Evolutionary conservation across 108 stramenopile genomes (phyloP), one percentile per base, ranked within the genome.

Genomic region (Skeletonema marinoi): DNA sequence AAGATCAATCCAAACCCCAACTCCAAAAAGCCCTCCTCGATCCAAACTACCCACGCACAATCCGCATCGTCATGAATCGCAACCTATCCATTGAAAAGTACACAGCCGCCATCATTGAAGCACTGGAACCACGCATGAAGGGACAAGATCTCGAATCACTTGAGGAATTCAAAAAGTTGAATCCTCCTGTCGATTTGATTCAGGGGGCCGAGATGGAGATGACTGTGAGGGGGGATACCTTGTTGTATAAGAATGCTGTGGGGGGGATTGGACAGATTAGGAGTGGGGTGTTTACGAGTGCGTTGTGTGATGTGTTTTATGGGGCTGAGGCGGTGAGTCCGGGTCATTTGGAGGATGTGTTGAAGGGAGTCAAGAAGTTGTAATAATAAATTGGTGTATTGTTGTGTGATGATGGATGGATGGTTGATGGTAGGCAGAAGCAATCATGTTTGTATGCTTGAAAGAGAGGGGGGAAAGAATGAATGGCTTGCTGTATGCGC

Each of bases 41-140:
- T 86, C 92, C 96, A 16, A 88, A 60, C 42, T 91, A 92, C 79
- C 90, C 90, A 41, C 82, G 93, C 51, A 93, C 93, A 17, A 92
- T 96, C 71, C 89, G 93, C 29, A 94, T 96, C 69, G 93, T 96
- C 62, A 93, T 96, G 92, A 91, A 91, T 78, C 88, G 93, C 65
- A 77, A 77, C 65, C 79, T 96, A 51, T 85, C 88, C 59, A 89
- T 93, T 36, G 89, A 96, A 29, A 96, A 96, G 80, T 96, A 86
- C 78, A 96, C 90, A 14, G 76, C 85, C 31, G 96, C 91, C 42
- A 91, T 96, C 65, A 89, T 92, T 65, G 96, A 96, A 77, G 84
- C 92, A 8, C 66, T 96, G 4, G 84, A 93, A 70, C 96, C 96
- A 10, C 84, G 96, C 25, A 88, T 96, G 88, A 86, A 90, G 16